Conservation (phyloP, 1,139 yeast species). For the Groenewaldozyma sp. region DNA sequence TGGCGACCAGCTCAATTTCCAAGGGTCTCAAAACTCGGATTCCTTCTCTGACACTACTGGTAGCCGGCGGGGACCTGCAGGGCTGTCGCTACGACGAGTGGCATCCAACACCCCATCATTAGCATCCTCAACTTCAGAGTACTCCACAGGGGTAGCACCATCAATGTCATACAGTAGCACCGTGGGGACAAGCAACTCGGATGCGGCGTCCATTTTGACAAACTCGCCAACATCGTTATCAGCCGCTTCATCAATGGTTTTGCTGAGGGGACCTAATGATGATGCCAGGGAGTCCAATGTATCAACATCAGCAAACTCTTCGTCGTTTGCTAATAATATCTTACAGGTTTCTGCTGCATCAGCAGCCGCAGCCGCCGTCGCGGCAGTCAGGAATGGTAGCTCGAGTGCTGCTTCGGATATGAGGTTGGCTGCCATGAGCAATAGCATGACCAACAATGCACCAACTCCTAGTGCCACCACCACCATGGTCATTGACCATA, state of each 20-base stretch:
- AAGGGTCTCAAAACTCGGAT: neutral
- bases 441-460: too few species aligned
- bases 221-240: constrained; percentile 3
- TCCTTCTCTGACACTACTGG: too few species aligned
- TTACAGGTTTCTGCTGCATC: constrained; percentile 14
- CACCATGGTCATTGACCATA: constrained; percentile 1
- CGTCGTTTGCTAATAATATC: constrained; percentile 17
- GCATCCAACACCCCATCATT: constrained; percentile 1
- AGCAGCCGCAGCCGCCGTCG: constrained; percentile 5
- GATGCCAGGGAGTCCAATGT: constrained; percentile 7
- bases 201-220: constrained; percentile 2
- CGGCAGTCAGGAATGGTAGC: too few species aligned
- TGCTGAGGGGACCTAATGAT: too few species aligned
- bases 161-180: constrained; percentile 1
- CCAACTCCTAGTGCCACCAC: too few species aligned
- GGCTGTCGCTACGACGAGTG: neutral
- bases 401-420: too few species aligned
- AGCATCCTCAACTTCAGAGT: neutral
- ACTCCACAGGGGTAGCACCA: neutral
- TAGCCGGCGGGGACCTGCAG: neutral
- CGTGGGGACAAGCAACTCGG: neutral
- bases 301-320: constrained; percentile 13
- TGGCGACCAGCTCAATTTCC: neutral
- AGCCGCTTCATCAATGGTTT: too few species aligned
- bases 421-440: too few species aligned